These are phyloP conservation scores for Syzygium malaccense DNA, from an alignment of 441 rosid species.

Conservation along the genomic window DNA sequence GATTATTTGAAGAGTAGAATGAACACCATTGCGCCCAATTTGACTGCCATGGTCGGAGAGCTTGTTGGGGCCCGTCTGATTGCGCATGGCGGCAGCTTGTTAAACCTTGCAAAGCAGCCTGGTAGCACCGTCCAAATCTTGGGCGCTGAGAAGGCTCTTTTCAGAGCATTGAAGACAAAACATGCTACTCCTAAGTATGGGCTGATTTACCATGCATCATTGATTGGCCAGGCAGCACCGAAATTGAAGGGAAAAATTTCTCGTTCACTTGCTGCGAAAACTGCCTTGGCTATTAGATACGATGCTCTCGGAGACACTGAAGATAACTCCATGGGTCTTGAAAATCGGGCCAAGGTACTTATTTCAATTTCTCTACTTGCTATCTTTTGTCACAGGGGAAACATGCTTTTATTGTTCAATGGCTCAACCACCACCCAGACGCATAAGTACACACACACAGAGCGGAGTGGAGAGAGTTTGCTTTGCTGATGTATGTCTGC, in stretches of 20 bases:
- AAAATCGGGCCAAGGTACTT: slow-evolving; percentile 70
- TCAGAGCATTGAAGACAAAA: slow-evolving; percentile 90
- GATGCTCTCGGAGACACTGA: slow-evolving; percentile 86
- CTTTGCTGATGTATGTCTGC: background rate
- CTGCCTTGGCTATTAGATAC: slow-evolving; percentile 65
- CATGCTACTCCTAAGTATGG: slow-evolving; percentile 93
- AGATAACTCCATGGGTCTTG: slow-evolving; percentile 77
- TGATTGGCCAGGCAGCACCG: slow-evolving; percentile 86
- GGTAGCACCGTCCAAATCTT: slow-evolving; percentile 93
- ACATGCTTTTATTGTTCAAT: background rate
- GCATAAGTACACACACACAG: background rate
- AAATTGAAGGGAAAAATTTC: slow-evolving; percentile 86
- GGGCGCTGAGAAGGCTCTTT: slow-evolving; percentile 93
- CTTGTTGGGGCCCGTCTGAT: slow-evolving; percentile 94
- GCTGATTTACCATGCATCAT: slow-evolving; percentile 80
- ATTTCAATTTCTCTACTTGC: background rate
- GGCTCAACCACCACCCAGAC: background rate
- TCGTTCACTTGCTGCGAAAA: slow-evolving; percentile 82
- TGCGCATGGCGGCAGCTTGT: slow-evolving; percentile 87
- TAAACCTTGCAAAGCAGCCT: slow-evolving; percentile 92
- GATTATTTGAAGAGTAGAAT: slow-evolving; percentile 86
- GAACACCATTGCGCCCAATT: slow-evolving; percentile 88
- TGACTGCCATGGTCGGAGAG: slow-evolving; percentile 94
- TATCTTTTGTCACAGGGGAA: background rate
- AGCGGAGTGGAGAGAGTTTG: background rate